Evolutionary conservation across 2,329 filamentous ascomycete species (phyloP).

Genomic region (Hirsutella rhossiliensis): DNA sequence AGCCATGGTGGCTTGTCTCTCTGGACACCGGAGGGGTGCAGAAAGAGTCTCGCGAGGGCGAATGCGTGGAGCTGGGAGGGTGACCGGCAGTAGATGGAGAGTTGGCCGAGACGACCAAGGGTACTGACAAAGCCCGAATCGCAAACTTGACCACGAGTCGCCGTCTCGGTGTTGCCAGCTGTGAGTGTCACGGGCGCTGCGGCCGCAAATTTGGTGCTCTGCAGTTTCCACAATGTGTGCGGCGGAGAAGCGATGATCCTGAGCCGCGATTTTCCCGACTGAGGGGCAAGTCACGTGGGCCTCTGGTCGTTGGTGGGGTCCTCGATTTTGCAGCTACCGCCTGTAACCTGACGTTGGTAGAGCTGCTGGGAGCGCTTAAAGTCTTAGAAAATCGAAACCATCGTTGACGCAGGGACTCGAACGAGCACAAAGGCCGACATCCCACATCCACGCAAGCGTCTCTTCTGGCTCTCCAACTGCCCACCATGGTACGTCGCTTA

Average conservation of each 20-base stretch:
- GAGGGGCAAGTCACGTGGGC: conserved; percentile 31
- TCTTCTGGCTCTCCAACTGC: not conserved
- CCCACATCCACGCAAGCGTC: not conserved
- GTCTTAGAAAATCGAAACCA: not conserved
- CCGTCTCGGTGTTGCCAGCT: not conserved
- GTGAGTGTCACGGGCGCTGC: not conserved
- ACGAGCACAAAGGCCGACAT: not conserved
- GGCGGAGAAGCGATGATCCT: conserved; percentile 28
- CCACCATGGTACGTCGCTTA: not conserved
- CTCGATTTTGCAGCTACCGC: conserved; percentile 1
- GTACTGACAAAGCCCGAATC: not conserved
- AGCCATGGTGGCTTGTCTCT: conserved; percentile 57
- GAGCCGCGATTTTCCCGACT: conserved; percentile 13
- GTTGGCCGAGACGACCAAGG: too few relatives aligned
- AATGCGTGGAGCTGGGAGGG: conserved; percentile 6
- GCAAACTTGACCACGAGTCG: not conserved
- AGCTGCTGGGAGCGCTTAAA: not conserved
- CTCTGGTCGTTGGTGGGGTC: conserved; percentile 3
- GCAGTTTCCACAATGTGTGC: conserved; percentile 24
- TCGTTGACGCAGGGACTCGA: not conserved
- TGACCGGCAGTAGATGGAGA: conserved; percentile 3
- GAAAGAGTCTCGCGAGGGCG: conserved; percentile 22
- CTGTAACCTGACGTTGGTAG: not conserved
- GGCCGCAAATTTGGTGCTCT: conserved; percentile 25
- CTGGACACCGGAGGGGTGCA: conserved; percentile 14